Conservation (phyloP, 1,284 basidiomycete genomes). For the Peniophora sp. region DNA sequence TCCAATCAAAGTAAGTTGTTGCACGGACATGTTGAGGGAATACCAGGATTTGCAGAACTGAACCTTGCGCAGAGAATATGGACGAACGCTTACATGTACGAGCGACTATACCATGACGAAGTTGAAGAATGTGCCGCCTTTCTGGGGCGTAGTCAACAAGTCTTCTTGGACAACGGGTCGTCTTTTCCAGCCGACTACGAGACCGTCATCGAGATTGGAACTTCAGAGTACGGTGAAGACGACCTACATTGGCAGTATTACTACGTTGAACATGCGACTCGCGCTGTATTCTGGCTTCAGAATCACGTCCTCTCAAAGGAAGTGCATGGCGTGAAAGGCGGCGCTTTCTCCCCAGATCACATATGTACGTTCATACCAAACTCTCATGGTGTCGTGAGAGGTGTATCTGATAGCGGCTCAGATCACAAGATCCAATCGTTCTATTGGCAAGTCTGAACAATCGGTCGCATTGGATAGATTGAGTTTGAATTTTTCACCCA, state of each 20-base stretch:
- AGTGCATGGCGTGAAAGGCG: neutral
- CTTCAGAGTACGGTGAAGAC: neutral
- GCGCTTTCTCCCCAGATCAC: neutral
- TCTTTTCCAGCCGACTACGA: neutral
- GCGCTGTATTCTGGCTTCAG: constrained; percentile 19
- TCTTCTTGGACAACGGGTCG: neutral
- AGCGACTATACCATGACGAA: too few relatives aligned
- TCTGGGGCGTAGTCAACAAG: too few relatives aligned
- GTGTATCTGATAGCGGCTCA: neutral
- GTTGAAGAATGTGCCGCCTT: too few relatives aligned
- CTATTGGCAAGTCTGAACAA: neutral
- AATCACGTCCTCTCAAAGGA: constrained; percentile 13
- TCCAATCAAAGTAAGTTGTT: too few relatives aligned
- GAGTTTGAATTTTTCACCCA: too few relatives aligned
- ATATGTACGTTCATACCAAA: neutral
- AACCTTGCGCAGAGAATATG: too few relatives aligned
- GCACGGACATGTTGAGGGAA: too few relatives aligned
- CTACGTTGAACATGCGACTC: constrained; percentile 14
- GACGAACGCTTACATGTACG: too few relatives aligned
- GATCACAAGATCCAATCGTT: neutral
- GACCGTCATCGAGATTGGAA: neutral
- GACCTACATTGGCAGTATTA: constrained; percentile 19
- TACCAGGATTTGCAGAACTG: too few relatives aligned
- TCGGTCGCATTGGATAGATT: neutral
- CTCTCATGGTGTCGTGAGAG: neutral